These are phyloP conservation scores for Rhododendron henanense DNA, from an alignment of 148 eudicot genomes.

Conservation along the genomic window DNA sequence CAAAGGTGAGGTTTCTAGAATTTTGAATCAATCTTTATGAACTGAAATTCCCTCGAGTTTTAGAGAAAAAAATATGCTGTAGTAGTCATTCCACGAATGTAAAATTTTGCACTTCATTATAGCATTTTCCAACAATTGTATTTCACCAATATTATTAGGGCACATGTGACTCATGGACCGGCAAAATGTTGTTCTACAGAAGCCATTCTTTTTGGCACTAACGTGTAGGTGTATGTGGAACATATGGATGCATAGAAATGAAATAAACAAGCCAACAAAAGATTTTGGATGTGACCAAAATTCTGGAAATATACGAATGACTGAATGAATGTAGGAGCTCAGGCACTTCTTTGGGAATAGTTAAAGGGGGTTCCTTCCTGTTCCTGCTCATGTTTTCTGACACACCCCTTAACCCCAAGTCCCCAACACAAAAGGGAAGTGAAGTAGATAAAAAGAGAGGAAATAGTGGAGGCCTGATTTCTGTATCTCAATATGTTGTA, in stretches of 20 bases:
- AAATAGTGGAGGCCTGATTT: not conserved
- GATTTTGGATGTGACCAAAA: not conserved
- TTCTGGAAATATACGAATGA: not conserved
- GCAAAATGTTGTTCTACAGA: not conserved
- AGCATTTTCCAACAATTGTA: not conserved
- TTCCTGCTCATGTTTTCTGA: not conserved
- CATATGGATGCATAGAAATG: not conserved
- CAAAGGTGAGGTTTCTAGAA: conserved; percentile 50
- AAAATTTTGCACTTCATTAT: not conserved
- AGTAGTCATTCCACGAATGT: not conserved
- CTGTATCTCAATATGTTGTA: not conserved
- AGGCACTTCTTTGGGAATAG: not conserved
- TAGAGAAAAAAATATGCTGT: not conserved
- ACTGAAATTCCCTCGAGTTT: not conserved
- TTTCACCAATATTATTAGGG: not conserved
- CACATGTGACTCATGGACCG: not conserved
- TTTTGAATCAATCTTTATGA: not conserved
- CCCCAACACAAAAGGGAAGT: not conserved
- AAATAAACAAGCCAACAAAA: not conserved
- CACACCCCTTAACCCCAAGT: not conserved
- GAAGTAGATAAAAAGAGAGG: not conserved
- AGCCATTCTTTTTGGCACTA: not conserved
- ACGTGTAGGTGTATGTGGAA: not conserved
- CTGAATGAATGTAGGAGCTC: not conserved
- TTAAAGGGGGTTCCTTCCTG: not conserved